Base-by-base conservation (phyloP, 495 filamentous ascomycete genomes). In the Bryoglossum gracile region DNA sequence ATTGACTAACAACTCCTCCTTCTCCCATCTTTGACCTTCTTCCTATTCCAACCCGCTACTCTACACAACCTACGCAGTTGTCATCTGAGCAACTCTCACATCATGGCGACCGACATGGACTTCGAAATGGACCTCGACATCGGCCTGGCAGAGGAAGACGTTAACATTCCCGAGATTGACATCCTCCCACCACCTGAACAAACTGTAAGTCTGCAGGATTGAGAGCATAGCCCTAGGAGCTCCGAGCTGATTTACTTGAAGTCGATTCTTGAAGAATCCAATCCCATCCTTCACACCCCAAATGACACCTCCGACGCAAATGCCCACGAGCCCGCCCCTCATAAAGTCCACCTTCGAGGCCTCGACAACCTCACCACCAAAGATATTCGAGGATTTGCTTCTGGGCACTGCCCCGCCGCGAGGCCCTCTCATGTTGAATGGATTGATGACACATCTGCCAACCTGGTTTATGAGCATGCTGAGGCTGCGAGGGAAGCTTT, bases 401-500 rank as follows among this genome's bases (percentile, higher is more conserved):
- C 62, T 3, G 76, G 86, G 44, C 86, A 79, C 58, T 57, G 46
- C 25, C 58, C 73, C 11, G 54, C 64, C 3, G 67, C 75, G 11
- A 54, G 60, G 4, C 75, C 84, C 23, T 60, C 69, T 18, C 75
- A 77, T 16, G 68, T 96, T 55, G 87, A 96, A 65, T 98, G 92
- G 92, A 90, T 98, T 52, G 85, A 98, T 57, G 92, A 98, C 62
- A 84, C 78, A 14, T 92, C 89, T 0, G 87, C 88, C 50, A 96
- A 95, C 55, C 62, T 95, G 25, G 60, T 91, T 35, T 98, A 89
- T 70, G 70, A 74, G 22, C 76, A 72, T 19, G 65, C 83, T 16
- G 78, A 82, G n/a, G 60, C 74, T n/a, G 91, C 90, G 0, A 56
- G 74, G 2, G 71, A 78, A 41, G 91, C 89, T 11, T 74, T 98